Evolutionary conservation across 768 basidiomycete species (phyloP), one percentile per base, ranked within the genome.

Genomic region (Lanmaoa pseudosensibilis): DNA sequence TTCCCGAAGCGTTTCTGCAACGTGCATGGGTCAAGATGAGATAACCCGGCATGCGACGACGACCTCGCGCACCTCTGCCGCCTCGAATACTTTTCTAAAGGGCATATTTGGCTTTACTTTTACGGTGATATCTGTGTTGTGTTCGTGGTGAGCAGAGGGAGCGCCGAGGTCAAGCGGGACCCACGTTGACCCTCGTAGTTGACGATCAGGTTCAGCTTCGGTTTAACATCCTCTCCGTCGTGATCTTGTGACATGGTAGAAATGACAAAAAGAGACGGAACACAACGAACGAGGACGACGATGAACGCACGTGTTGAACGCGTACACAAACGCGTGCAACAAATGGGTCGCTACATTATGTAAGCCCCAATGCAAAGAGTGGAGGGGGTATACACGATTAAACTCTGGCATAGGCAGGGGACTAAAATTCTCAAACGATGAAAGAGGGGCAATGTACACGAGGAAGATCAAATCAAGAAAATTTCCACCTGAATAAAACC

Each of bases 41-140:
- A 38, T n/a, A 2, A 36, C 18, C 16, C 12, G 36, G 45, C 10
- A 21, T 36, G 15, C 18, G 30, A 19, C 19, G 23, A n/a, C 10
- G 32, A 1, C 16, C 27, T 1, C 4, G 74, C 80, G 23, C 60
- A 87, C 87, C 78, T 86, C 83, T 2, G 83, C 83, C 16, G 84
- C 86, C 18, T 83, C 78, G 55, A 88, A 87, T 25, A 87, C 82
- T 69, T 87, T 88, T 38, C 73, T 68, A 61, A 88, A 86, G n/a
- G 75, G 74, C 77, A 82, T 88, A 36, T 80, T 82, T 1, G 77
- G 57, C 57, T 84, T 87, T 12, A 87, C 86, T 67, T 88, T 88
- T 5, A 89, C 80, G 5, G 82, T 85, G 32, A 86, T 83, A 10
- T 78, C 87, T 88, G 65, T 23, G 32, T 6, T 12, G 25, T 38